Evolutionary conservation across 2,329 filamentous ascomycete species (phyloP).

Genomic region (Epichloe brachyelytri): DNA sequence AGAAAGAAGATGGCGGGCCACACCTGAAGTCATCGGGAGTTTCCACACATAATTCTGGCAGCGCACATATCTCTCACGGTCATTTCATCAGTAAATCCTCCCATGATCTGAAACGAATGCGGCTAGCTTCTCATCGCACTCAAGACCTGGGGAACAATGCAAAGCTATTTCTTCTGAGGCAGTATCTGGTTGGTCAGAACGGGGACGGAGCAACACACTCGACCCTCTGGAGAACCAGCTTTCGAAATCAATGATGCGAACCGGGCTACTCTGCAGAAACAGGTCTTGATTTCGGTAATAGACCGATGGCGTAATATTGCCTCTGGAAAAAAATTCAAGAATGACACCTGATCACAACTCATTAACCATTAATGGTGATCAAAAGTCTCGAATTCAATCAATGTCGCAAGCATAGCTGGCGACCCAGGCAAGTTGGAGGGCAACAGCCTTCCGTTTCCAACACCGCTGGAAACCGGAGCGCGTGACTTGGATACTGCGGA

Average conservation of each 20-base stretch:
- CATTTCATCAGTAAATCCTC: not conserved
- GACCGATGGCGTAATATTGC: conserved; percentile 11
- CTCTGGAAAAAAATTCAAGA: not conserved
- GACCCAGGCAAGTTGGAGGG: not conserved
- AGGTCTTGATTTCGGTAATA: conserved; percentile 8
- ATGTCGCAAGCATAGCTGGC: not conserved
- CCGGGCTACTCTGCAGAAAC: not conserved
- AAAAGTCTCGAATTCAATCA: not conserved
- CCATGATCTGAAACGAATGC: not conserved
- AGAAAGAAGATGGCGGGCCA: not conserved
- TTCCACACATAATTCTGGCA: not conserved
- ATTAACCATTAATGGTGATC: not conserved
- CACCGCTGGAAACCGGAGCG: not conserved
- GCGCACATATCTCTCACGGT: not conserved
- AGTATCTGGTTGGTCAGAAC: not conserved
- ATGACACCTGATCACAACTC: not conserved
- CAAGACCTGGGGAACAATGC: not conserved
- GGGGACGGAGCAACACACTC: not conserved
- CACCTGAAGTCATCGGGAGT: not conserved
- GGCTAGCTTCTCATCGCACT: not conserved
- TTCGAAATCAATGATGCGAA: not conserved
- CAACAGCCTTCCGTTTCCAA: not conserved
- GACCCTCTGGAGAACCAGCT: not conserved
- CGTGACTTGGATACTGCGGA: not conserved
- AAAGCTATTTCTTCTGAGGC: not conserved